Percentiles rank a stretch among this genome's conserved stretches.
These are phyloP conservation scores for Mrakia blollopis DNA, from an alignment of 768 basidiomycete species.

Conservation along the genomic window DNA sequence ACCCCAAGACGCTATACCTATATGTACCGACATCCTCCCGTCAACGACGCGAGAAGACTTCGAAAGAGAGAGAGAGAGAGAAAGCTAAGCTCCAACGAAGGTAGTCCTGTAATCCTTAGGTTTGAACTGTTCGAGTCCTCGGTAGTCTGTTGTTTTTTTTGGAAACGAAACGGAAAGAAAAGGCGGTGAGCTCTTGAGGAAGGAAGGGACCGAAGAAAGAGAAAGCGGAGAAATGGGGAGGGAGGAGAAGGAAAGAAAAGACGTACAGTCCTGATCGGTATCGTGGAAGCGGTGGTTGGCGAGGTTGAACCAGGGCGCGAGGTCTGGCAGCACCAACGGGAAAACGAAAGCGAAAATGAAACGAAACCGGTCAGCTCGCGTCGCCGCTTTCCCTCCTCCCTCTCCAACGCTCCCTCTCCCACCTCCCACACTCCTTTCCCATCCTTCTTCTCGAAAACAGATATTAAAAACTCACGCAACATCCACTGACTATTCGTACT, in stretches of 20 bases:
- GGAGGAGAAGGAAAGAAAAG: neutral
- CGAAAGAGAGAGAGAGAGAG: too few species aligned
- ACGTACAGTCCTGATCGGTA: constrained; percentile 27
- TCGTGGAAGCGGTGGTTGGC: constrained; percentile 27
- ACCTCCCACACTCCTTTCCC: neutral
- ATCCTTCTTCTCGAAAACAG: neutral
- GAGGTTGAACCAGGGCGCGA: constrained; percentile 8
- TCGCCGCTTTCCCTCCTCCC: too few species aligned
- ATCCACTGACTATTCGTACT: constrained; percentile 2
- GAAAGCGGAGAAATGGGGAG: neutral
- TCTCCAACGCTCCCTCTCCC: too few species aligned
- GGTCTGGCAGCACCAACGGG: too few species aligned
- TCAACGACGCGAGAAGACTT: too few species aligned
- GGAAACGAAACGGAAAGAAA: too few species aligned
- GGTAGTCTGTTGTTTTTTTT: neutral
- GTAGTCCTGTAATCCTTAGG: neutral
- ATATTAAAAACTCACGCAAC: neutral
- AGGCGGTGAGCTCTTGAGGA: too few species aligned
- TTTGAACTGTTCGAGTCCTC: neutral
- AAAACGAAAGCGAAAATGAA: too few species aligned
- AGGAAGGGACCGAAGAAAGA: neutral
- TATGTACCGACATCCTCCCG: too few species aligned
- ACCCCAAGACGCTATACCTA: too few species aligned
- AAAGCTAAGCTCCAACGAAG: neutral
- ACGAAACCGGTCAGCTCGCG: too few species aligned